Conservation (phyloP, 768 basidiomycete genomes). For the Lactarius quietus region DNA sequence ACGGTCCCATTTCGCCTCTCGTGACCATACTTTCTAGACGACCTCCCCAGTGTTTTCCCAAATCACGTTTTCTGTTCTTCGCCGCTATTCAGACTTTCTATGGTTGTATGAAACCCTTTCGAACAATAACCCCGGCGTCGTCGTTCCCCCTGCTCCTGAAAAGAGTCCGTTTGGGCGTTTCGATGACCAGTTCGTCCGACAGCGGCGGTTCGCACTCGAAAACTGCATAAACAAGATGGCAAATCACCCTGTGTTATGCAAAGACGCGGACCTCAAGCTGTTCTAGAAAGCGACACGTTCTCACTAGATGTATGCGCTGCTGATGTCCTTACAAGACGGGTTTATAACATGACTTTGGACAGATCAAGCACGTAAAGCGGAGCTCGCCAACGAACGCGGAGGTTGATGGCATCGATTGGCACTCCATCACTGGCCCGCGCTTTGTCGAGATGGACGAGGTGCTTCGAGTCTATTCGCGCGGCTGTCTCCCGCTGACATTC, state of each 20-base stretch:
- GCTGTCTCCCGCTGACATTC: background rate
- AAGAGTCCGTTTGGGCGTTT: slow-evolving; percentile 94
- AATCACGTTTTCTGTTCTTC: slow-evolving; percentile 84
- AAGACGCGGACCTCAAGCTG: slow-evolving; percentile 81
- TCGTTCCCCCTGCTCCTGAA: slow-evolving; percentile 95
- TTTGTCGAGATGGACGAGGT: slow-evolving; percentile 91
- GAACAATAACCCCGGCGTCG: slow-evolving; percentile 91
- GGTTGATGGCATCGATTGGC: slow-evolving; percentile 85
- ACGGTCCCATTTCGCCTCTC: background rate
- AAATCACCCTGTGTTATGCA: slow-evolving; percentile 84
- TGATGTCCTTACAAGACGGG: background rate
- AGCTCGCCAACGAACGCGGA: slow-evolving; percentile 70
- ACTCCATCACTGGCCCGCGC: slow-evolving; percentile 70
- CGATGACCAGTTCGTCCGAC: slow-evolving; percentile 86
- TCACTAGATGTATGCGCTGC: slow-evolving; percentile 68
- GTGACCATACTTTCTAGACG: slow-evolving; percentile 46
- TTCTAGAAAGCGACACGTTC: slow-evolving; percentile 95
- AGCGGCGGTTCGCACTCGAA: slow-evolving; percentile 78
- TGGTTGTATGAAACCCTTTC: slow-evolving; percentile 93
- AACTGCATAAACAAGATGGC: slow-evolving; percentile 91
- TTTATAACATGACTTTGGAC: slow-evolving; percentile 13
- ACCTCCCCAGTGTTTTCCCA: slow-evolving; percentile 82
- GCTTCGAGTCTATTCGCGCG: slow-evolving; percentile 16
- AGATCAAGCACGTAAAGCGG: slow-evolving; percentile 90
- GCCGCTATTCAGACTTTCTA: slow-evolving; percentile 97